Evolutionary conservation across 1,284 basidiomycete genomes (phyloP), one percentile per base, ranked within the genome.

Genomic region (Puccinia horiana): DNA sequence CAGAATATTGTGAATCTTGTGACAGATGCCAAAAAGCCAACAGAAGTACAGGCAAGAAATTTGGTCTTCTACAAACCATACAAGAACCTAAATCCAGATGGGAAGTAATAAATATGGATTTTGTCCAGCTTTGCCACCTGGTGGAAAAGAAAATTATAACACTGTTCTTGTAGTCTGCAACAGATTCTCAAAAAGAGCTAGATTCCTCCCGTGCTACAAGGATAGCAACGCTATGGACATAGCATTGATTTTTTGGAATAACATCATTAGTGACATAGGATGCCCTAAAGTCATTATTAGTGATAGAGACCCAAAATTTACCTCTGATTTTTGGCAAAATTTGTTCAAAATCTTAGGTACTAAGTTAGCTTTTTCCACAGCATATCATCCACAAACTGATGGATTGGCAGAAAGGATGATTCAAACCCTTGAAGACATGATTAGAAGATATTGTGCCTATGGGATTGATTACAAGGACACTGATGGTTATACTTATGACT

Each of bases 321-420:
- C 35, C 6, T 65, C 29, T 32, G 29, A 65, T 14, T 40, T 65
- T 35, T 65, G 35, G 35, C 18, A 32, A 65, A 40, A 65, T 35
- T 35, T 65, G 26, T 32, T 29, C 32, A 32, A 75, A 29, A 26
- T 75, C 14, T 52, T 76, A 29, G 73, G 73, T 6, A 56, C 73
- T 35, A 56, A 56, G 9, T n/a, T 58, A 32, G 12, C 73, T 16
- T 40, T 75, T n/a, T n/a, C n/a, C n/a, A n/a, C n/a, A n/a, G n/a
- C n/a, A n/a, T n/a, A n/a, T n/a, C n/a, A n/a, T n/a, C n/a, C n/a
- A n/a, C n/a, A n/a, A n/a, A n/a, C n/a, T n/a, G n/a, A n/a, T n/a
- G n/a, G n/a, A n/a, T 23, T 76, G n/a, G 72, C 72, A 8, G 47
- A 74, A 52, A 56, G 56, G 47, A 77, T 63, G 75, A 63, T 77